phyloP scores from a whole-genome alignment of 2,329 filamentous ascomycete species.

The Scedosporium aurantiacum region DNA sequence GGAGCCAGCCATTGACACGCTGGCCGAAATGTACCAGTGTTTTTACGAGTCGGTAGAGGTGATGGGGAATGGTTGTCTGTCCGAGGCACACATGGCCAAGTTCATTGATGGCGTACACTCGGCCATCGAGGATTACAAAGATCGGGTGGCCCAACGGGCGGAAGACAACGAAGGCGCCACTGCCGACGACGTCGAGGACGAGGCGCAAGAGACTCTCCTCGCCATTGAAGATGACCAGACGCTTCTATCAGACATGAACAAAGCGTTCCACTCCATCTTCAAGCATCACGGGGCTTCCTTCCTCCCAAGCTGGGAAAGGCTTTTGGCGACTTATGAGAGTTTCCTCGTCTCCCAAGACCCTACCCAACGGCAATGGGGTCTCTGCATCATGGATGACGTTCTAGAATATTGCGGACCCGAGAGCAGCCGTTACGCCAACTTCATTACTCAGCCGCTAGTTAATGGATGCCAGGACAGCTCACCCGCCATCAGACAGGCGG shows the following conservation, averaged over 20 bases:
- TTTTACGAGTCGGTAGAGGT: constrained; percentile 98
- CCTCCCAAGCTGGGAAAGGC: constrained; percentile 74
- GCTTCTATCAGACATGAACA: constrained; percentile 97
- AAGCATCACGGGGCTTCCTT: constrained; percentile 86
- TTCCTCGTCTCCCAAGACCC: constrained; percentile 75
- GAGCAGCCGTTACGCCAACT: constrained; percentile 73
- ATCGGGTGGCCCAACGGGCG: constrained; percentile 69
- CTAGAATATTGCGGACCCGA: constrained; percentile 90
- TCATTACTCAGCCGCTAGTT: constrained; percentile 79
- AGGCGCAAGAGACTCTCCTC: constrained; percentile 74
- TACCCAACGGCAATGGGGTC: constrained; percentile 94
- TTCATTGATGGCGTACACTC: constrained; percentile 83
- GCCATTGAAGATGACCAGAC: constrained; percentile 97
- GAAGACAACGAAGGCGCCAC: constrained; percentile 67
- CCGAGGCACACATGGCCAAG: constrained; percentile 63
- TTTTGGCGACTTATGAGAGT: constrained; percentile 73
- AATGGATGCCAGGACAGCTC: constrained; percentile 77
- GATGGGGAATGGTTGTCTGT: constrained; percentile 74
- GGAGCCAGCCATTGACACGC: constrained; percentile 88
- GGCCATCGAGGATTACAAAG: constrained; percentile 85
- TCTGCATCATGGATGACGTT: constrained; percentile 97
- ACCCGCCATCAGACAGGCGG: constrained; percentile 87
- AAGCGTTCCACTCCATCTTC: constrained; percentile 97
- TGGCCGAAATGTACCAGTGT: constrained; percentile 99
- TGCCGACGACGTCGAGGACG: constrained; percentile 80